Evolutionary conservation across 768 basidiomycete species (phyloP).

Genomic region (Termitomyces sp.): DNA sequence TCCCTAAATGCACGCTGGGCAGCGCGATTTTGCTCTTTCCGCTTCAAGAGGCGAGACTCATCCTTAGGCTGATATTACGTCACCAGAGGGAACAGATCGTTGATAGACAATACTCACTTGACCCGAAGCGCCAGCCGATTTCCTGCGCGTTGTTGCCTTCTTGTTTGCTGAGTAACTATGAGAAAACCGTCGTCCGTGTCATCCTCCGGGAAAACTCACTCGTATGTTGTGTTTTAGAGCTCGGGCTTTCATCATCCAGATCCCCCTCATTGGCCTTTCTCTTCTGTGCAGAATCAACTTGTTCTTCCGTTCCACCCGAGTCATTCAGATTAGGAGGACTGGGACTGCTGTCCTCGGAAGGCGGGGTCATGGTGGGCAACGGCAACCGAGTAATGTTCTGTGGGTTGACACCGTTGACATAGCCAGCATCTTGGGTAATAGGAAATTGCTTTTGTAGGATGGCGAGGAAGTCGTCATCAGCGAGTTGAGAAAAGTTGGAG

Average conservation of each 20-base stretch:
- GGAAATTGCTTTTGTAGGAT: conserved; percentile 73
- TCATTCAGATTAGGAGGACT: conserved; percentile 60
- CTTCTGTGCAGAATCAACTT: conserved; percentile 55
- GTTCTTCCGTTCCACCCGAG: conserved; percentile 30
- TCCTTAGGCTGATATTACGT: conserved; percentile 46
- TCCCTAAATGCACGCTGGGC: conserved; percentile 98
- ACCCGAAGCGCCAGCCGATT: conserved; percentile 28
- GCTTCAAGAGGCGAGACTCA: conserved; percentile 73
- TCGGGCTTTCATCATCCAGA: conserved; percentile 62
- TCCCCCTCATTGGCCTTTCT: conserved; percentile 73
- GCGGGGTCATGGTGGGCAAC: conserved; percentile 52
- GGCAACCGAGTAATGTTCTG: conserved; percentile 52
- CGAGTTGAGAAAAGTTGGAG: conserved; percentile 56
- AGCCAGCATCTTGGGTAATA: conserved; percentile 17
- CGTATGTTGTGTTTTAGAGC: conserved; percentile 63
- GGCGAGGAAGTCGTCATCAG: conserved; percentile 75
- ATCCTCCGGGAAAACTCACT: conserved; percentile 33
- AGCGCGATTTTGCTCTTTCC: conserved; percentile 96
- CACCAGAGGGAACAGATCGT: conserved; percentile 5
- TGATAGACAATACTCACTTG: conserved; percentile 22
- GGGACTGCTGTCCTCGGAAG: conserved; percentile 76
- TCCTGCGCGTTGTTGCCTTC: conserved; percentile 30
- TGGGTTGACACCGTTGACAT: conserved; percentile 52
- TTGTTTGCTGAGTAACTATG: conserved; percentile 13
- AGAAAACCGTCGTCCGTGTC: background rate